Base-by-base conservation (phyloP, 2,329 filamentous ascomycete species). In the Ascochyta pisi region DNA sequence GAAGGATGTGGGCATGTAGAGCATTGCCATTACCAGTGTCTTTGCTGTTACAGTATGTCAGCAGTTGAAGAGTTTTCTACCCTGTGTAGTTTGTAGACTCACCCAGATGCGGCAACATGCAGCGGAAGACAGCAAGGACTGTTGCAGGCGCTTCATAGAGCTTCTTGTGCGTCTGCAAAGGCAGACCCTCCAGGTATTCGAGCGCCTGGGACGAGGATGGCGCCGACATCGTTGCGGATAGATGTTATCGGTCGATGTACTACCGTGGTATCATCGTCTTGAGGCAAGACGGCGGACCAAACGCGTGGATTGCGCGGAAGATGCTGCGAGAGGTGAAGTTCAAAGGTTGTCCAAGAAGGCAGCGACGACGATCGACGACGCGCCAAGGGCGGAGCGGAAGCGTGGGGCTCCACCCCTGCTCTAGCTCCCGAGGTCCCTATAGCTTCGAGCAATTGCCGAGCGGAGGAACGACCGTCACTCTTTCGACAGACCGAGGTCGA, bases 131-230 rank as follows among this genome's bases (percentile, higher is more conserved):
- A 64, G 95, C 95, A 64, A 99, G 87, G 34, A 93, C 90, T 1
- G 95, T 96, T 38, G 94, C 96, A 27, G 95, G 95, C 81, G 97
- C 93, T 79, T 93, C 90, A 82, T 99, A 99, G 41, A 99, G 84
- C 76, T 91, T 90, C 73, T 87, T 86, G 77, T 98, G 96, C 33
- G 92, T 96, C 38, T 90, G 92, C 62, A 93, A 92, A 45, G 91
- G 91, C 70, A 96, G 88, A 74, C 89, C 87, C 83, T 98, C 93
- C 74, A 98, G 88, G 78, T 96, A 98, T 73, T 97, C 93, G 73
- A 94, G 90, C 51, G 85, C 83, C 63, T 85, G 84, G 62, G 82
- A 81, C 48, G 84, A 84, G 50, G 85, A 81, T 59, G 77, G 79
- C 68, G 79, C 79, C 58, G 66, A 69, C 82, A 85, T 85, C 58